Evolutionary conservation across 1,284 basidiomycete genomes (phyloP).

Genomic region (Ceratobasidium sp.): DNA sequence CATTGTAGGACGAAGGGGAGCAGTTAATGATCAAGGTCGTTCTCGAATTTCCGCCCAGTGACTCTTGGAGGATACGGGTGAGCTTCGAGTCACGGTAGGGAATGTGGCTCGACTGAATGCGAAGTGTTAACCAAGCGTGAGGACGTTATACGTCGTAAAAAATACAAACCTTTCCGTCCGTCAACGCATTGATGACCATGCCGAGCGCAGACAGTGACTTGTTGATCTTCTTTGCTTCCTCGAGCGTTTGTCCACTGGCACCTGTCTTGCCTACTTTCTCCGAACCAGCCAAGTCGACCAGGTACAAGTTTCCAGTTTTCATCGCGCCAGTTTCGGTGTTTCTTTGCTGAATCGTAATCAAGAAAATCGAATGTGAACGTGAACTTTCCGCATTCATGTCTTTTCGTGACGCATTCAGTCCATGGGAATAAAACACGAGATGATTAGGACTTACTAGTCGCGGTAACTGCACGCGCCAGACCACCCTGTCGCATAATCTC

Average conservation of each 20-base stretch:
- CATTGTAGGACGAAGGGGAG: slow-evolving; percentile 97
- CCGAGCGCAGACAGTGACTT: slow-evolving; percentile 97
- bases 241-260: slow-evolving; percentile 97
- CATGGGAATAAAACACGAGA: not conserved
- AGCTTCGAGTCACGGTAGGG: slow-evolving; percentile 99
- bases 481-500: slow-evolving; percentile 99
- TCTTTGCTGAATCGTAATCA: slow-evolving; percentile 96
- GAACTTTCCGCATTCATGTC: slow-evolving; percentile 99
- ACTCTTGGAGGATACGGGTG: slow-evolving; percentile 99
- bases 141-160: not conserved
- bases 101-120: slow-evolving; percentile 88
- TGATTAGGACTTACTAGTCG: slow-evolving; percentile 81
- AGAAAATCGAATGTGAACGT: slow-evolving; percentile 98
- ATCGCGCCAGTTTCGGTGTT: slow-evolving; percentile 96
- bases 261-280: slow-evolving; percentile 99
- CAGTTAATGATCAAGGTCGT: slow-evolving; percentile 99
- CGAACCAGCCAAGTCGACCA: slow-evolving; percentile 98
- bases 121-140: not conserved
- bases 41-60: slow-evolving; percentile 97
- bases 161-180: slow-evolving; percentile 86
- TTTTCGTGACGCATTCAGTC: slow-evolving; percentile 57
- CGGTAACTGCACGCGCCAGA: slow-evolving; percentile 89
- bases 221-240: slow-evolving; percentile 99
- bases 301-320: slow-evolving; percentile 97
- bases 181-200: slow-evolving; percentile 99